These are phyloP conservation scores for Kluyveromyces sp. DNA, from an alignment of 1,139 yeast species.

Conservation along the genomic window DNA sequence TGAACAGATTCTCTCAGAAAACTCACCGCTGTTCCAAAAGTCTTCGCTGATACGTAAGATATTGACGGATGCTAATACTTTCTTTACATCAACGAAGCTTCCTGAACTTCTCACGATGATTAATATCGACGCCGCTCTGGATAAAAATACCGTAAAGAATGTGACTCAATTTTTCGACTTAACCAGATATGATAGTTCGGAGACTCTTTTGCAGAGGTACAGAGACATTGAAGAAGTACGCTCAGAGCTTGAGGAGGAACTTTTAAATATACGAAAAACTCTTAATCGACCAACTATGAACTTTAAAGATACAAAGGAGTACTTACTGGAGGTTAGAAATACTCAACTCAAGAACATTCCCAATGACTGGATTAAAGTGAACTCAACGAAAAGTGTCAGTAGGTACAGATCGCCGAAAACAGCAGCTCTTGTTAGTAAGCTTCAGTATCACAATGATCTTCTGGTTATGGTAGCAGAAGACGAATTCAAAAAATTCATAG, in stretches of 20 bases:
- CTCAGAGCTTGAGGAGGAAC: slow-evolving; percentile 43
- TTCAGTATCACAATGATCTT: slow-evolving; percentile 59
- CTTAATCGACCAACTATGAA: slow-evolving; percentile 54
- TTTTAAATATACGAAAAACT: slow-evolving; percentile 38
- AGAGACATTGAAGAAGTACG: slow-evolving; percentile 39
- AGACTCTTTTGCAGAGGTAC: slow-evolving; percentile 37
- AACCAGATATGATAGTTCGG: slow-evolving; percentile 35
- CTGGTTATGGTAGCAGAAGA: slow-evolving; percentile 48
- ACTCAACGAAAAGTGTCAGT: slow-evolving; percentile 63
- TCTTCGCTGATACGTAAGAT: slow-evolving; percentile 32
- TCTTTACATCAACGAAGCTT: slow-evolving; percentile 17
- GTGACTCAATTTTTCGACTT: slow-evolving; percentile 49
- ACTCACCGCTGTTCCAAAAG: slow-evolving; percentile 14
- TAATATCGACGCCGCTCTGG: slow-evolving; percentile 51
- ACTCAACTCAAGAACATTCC: slow-evolving; percentile 56
- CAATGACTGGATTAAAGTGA: slow-evolving; percentile 64
- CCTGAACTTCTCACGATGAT: slow-evolving; percentile 45
- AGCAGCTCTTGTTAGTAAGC: slow-evolving; percentile 42
- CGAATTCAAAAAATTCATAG: slow-evolving; percentile 48
- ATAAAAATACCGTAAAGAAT: slow-evolving; percentile 41
- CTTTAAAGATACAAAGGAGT: slow-evolving; percentile 58
- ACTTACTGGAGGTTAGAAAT: slow-evolving; percentile 67
- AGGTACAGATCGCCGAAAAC: slow-evolving; percentile 65
- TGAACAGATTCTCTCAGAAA: slow-evolving; percentile 15
- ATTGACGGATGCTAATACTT: slow-evolving; percentile 27